phyloP scores from a whole-genome alignment of 345 rosid species.

The Pistacia atlantica region DNA sequence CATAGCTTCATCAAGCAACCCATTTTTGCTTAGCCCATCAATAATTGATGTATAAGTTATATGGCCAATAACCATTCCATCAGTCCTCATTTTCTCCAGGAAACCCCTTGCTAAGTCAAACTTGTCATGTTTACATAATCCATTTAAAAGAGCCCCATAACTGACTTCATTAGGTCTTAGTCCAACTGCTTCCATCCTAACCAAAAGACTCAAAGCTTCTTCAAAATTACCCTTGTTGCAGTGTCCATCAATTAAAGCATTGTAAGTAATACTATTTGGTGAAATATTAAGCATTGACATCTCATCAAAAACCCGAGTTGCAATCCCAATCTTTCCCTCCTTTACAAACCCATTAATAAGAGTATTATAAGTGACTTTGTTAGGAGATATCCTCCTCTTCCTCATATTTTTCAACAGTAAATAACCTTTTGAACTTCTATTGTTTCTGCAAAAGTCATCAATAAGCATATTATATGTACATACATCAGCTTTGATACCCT shows the following conservation, averaged over 20 bases:
- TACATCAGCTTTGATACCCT: conserved; percentile 72
- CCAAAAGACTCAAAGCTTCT: conserved; percentile 65
- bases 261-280: conserved; percentile 65
- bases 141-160: conserved; percentile 70
- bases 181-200: conserved; percentile 57
- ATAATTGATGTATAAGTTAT: conserved; percentile 68
- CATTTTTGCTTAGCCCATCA: conserved; percentile 74
- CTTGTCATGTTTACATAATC: conserved; percentile 64
- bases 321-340: conserved; percentile 69
- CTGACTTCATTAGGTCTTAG: conserved; percentile 60
- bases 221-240: conserved; percentile 51
- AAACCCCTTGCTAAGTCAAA: conserved; percentile 57
- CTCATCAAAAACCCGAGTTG: conserved; percentile 63
- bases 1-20: conserved; percentile 60
- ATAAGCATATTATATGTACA: conserved; percentile 84
- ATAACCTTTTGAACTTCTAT: conserved; percentile 79
- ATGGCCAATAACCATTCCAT: conserved; percentile 52
- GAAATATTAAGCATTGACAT: conserved; percentile 58
- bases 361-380: conserved; percentile 74
- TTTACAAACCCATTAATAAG: conserved; percentile 66
- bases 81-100: conserved; percentile 67
- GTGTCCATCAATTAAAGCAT: conserved; percentile 68
- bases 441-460: conserved; percentile 70
- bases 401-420: conserved; percentile 79
- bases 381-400: conserved; percentile 62